Evolutionary conservation across 768 basidiomycete genomes (phyloP).

Genomic region (Filobasidium wieringae): DNA sequence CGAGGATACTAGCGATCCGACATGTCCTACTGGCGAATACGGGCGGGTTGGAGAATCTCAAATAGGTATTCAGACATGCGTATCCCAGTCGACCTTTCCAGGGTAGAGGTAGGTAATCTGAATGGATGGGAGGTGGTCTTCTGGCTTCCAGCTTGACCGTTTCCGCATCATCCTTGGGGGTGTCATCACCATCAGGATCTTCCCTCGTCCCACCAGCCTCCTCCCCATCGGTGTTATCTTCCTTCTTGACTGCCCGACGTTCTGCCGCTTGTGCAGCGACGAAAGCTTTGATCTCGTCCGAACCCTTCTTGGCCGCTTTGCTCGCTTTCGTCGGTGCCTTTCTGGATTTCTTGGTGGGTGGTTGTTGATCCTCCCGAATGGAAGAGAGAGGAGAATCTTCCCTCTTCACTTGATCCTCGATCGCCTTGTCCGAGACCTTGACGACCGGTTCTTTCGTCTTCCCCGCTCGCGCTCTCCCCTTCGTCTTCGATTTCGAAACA

Average conservation of each 20-base stretch:
- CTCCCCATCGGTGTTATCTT: background rate
- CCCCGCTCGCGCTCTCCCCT: background rate
- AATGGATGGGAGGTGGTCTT: constrained; percentile 13
- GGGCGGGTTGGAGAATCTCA: constrained; percentile 13
- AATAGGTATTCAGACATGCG: constrained; percentile 16
- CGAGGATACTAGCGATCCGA: constrained; percentile 12
- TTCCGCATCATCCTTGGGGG: constrained; percentile 3
- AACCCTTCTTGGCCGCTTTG: constrained; percentile 11
- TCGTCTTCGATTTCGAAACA: background rate
- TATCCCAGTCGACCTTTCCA: constrained; percentile 16
- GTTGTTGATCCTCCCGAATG: background rate
- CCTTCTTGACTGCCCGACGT: background rate
- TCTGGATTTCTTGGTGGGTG: constrained; percentile 7
- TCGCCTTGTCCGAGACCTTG: background rate
- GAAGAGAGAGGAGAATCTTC: background rate
- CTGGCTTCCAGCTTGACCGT: constrained; percentile 5
- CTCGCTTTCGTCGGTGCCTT: constrained; percentile 14
- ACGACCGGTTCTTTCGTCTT: background rate
- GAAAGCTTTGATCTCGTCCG: constrained; percentile 18
- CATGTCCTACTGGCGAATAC: constrained; percentile 13
- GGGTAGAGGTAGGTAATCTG: constrained; percentile 13
- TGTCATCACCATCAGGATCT: background rate
- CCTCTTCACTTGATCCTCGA: background rate
- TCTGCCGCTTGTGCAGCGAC: constrained; percentile 7
- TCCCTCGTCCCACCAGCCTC: background rate